These are phyloP conservation scores for Scorias spongiosa DNA, from an alignment of 2,329 filamentous ascomycete genomes.

Conservation along the genomic window DNA sequence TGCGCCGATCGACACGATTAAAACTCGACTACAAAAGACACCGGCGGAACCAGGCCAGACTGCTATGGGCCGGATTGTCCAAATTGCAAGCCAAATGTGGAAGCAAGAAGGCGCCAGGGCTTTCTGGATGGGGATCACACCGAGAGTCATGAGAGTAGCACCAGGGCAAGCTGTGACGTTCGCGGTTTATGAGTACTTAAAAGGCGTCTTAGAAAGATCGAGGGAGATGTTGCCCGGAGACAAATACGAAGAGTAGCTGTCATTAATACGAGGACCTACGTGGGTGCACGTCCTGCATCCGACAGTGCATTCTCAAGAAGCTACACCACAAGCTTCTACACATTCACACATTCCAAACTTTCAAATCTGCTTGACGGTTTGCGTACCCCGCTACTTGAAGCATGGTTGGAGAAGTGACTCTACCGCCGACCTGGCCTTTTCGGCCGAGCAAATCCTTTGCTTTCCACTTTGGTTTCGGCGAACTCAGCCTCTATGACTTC, in stretches of 20 bases:
- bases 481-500: conserved; percentile 54
- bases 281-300: no score
- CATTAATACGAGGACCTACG: not conserved
- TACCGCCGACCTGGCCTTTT: conserved; percentile 57
- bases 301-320: no score
- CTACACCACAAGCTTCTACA: no score
- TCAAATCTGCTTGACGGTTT: no score
- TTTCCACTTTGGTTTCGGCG: conserved; percentile 44
- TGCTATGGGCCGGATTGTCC: conserved; percentile 61
- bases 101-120: conserved; percentile 85
- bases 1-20: conserved; percentile 97
- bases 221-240: conserved; percentile 31
- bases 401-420: conserved; percentile 1
- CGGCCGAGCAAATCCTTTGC: conserved; percentile 58
- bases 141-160: conserved; percentile 90
- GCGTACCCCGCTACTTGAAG: no score
- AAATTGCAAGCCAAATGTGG: conserved; percentile 50
- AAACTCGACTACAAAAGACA: conserved; percentile 86
- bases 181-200: conserved; percentile 39
- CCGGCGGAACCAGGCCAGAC: conserved; percentile 64
- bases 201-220: conserved; percentile 32
- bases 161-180: conserved; percentile 78
- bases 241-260: conserved; percentile 33
- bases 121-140: conserved; percentile 98
- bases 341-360: no score